Base-by-base conservation (phyloP, 768 basidiomycete genomes). In the Infundibulicybe gibba region DNA sequence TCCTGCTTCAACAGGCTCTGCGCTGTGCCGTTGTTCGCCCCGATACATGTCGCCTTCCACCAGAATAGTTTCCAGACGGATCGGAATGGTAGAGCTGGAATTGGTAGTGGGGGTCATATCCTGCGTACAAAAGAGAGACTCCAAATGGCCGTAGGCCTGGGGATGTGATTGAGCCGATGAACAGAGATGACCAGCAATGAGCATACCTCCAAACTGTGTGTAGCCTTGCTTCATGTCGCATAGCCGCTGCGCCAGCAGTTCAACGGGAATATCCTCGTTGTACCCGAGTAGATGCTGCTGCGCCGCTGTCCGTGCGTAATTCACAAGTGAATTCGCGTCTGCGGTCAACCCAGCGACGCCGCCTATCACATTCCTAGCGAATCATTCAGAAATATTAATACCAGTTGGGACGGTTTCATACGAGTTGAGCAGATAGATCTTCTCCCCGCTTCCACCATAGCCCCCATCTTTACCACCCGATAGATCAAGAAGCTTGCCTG, bases 21-120 rank as follows among this genome's bases (percentile, higher is more conserved):
- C 15, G 94, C 94, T 0, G 94, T 97, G 34, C 93, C 90, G 63
- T 90, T 97, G 72, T 98, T 99, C 6, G 94, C 90, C n/a, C 97
- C 95, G 55, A 99, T 92, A 65, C 92, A 97, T 11, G 94, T 97
- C 37, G 95, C 97, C 68, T 97, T 98, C 87, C 94, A 97, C 95
- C 95, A 0, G 87, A 90, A 68, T 97, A 99, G 69, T 98, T 99
- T 10, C 97, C 97, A 39, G 93, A 95, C 2, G 95, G 97, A 63
- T 98, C 97, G 6, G 92, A 94, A 65, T 97, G 94, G 73, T 98
- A 99, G 17, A 99, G 81, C 63, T 99, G 97, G 79, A 98, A 97
- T 48, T 83, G 71, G 67, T 97, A 93, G 64, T 97, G 89, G 40
- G 92, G 85, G 70, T 99, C 97, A 63, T 92, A 94, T 40, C 97